A percentile compares a stretch with the other conserved stretches of the same genome.
Conservation (phyloP, 1,139 yeast genomes). For the Candida glucosophila region DNA sequence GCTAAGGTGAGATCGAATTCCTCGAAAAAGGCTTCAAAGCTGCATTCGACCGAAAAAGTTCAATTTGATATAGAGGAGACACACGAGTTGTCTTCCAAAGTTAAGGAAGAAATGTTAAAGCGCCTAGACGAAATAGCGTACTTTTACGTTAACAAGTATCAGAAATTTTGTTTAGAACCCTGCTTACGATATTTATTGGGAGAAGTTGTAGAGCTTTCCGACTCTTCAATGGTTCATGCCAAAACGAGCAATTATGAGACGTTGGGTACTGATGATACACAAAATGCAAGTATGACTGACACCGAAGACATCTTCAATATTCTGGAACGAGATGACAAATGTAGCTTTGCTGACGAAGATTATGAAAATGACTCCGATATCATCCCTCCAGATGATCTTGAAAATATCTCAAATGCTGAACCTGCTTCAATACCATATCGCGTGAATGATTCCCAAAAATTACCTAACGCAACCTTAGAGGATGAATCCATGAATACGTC, state of each 20-base stretch:
- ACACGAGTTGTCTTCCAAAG: slow-evolving; percentile 47
- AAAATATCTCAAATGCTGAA: slow-evolving; percentile 2
- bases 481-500: too few relatives aligned
- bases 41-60: too few relatives aligned
- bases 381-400: slow-evolving; percentile 17
- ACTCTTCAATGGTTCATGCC: slow-evolving; percentile 17
- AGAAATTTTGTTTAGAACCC: slow-evolving; percentile 70
- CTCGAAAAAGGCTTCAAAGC: slow-evolving; percentile 10
- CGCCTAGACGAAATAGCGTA: slow-evolving; percentile 49
- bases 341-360: slow-evolving; percentile 29
- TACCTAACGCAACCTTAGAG: neutral
- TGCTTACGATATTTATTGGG: slow-evolving; percentile 76
- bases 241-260: slow-evolving; percentile 16
- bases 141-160: slow-evolving; percentile 45
- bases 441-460: neutral
- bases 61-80: slow-evolving; percentile 71
- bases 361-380: slow-evolving; percentile 24
- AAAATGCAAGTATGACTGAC: slow-evolving; percentile 30
- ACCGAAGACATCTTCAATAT: slow-evolving; percentile 13
- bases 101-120: slow-evolving; percentile 40
- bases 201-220: slow-evolving; percentile 54
- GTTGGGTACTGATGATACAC: slow-evolving; percentile 35
- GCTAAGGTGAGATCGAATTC: slow-evolving; percentile 35
- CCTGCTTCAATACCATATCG: neutral
- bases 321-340: too few relatives aligned